Base-by-base conservation (phyloP, 2,329 filamentous ascomycete species). In the Monosporascus sp. region DNA sequence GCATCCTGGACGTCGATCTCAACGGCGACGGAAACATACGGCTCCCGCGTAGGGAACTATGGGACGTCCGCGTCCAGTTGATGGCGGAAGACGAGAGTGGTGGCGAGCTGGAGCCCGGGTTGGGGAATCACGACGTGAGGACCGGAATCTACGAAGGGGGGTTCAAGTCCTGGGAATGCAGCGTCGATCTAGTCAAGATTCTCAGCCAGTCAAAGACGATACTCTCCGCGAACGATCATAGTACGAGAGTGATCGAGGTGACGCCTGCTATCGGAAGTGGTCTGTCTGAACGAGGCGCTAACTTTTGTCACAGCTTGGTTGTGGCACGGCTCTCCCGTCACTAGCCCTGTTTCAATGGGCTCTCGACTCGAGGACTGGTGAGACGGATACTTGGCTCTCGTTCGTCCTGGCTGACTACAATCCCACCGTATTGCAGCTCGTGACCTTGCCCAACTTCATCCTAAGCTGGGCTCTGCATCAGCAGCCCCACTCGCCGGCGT, bases 161-260 rank as follows among this genome's bases (percentile, higher is more conserved):
- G 24, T 91, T 93, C 75, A 94, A 94, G 75, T 92, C 87, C 64
- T 94, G 90, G 90, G 90, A 94, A 73, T 92, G 89, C 71, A 90
- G 87, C 55, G 77, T 91, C 50, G 90, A 94, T 67, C 76, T 94
- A 19, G 87, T 90, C 49, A 88, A 85, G 65, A 83, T 87, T n/a
- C 69, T 86, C 31, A 76, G 77, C 0, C 64, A 67, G 3, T 74
- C 75, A 26, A 68, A 72, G 26, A 51, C 64, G 14, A 69, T 73
- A 48, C 61, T 71, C 19, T 55, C 67, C 3, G 59, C 63, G 48
- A 57, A 40, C 70, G 55, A 61, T 61, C 65, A 67, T 27, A 69
- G 75, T 0, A 68, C 74, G 49, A 73, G 75, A 37, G 65, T 83
- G 38, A 73, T 84, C 49, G 81, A 84, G 78, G 81, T 84, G 72